These are phyloP conservation scores for Coccomyxa subellipsoidea DNA, from an alignment of 163 green algal species.

Conservation along the genomic window DNA sequence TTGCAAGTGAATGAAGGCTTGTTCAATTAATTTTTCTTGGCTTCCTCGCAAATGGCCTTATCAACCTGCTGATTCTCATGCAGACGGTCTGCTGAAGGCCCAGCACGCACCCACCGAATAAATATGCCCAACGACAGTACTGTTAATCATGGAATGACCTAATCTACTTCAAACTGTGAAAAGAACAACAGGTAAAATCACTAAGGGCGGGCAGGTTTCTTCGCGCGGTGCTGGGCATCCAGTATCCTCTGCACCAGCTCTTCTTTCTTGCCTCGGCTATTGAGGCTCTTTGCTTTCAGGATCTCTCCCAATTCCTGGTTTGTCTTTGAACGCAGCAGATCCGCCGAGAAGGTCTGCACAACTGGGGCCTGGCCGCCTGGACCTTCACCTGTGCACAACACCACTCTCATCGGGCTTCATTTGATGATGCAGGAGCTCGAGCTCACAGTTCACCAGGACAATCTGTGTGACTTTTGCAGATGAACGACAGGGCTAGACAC, in stretches of 20 bases:
- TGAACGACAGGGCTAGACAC: background rate
- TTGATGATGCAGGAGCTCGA: too few species aligned
- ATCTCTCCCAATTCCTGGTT: slow-evolving; percentile 31
- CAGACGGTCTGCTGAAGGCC: too few species aligned
- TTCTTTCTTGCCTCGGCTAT: slow-evolving; percentile 32
- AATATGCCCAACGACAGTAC: too few species aligned
- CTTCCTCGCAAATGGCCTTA: too few species aligned
- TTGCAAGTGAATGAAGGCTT: too few species aligned
- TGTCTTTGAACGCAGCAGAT: slow-evolving; percentile 32
- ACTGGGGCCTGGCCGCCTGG: background rate
- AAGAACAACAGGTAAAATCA: background rate
- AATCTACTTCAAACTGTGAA: too few species aligned
- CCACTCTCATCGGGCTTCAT: background rate
- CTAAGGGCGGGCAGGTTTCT: background rate
- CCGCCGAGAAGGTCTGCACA: background rate
- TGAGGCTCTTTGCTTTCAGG: slow-evolving; percentile 22
- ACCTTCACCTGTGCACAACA: background rate
- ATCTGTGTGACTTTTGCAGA: background rate
- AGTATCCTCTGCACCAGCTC: slow-evolving; percentile 34
- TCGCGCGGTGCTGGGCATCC: slow-evolving; percentile 15
- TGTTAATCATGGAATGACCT: too few species aligned
- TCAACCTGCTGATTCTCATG: too few species aligned
- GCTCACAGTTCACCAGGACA: background rate
- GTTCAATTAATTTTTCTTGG: too few species aligned
- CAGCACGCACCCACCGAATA: too few species aligned